Conservation (phyloP, 2,329 filamentous ascomycete species). For the Orbilia quercus region DNA sequence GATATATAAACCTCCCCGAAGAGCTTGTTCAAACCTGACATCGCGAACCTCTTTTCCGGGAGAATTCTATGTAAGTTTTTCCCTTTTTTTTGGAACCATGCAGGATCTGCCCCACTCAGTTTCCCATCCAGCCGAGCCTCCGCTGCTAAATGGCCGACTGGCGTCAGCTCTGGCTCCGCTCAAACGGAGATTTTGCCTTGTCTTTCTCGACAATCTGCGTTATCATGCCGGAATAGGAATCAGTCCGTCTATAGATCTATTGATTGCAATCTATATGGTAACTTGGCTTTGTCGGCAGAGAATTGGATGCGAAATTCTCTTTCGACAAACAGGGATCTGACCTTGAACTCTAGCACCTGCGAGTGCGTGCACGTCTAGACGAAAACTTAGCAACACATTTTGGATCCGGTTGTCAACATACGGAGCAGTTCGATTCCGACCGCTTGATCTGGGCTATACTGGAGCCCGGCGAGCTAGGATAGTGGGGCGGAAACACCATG, state of each 20-base stretch:
- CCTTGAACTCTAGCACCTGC: conserved; percentile 16
- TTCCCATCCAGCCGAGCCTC: not conserved
- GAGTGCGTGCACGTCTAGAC: not conserved
- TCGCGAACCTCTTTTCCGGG: not conserved
- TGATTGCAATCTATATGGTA: too few species aligned
- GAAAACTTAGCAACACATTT: too few species aligned
- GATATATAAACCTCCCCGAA: too few species aligned
- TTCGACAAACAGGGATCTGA: conserved; percentile 55
- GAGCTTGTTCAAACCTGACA: not conserved
- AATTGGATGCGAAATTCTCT: conserved; percentile 61
- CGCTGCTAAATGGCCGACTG: not conserved
- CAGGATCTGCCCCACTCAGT: not conserved
- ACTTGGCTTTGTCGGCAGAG: too few species aligned
- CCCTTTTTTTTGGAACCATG: not conserved
- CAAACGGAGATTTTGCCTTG: not conserved
- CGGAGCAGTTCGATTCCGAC: too few species aligned
- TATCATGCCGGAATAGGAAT: not conserved
- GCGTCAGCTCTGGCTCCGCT: not conserved
- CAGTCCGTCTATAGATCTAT: too few species aligned
- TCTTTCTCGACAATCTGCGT: not conserved
- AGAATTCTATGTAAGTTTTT: not conserved
- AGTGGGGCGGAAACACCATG: not conserved
- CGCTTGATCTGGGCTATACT: not conserved
- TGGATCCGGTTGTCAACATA: too few species aligned
- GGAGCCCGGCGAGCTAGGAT: not conserved